Percentiles rank a stretch among this genome's conserved stretches.
Conservation (phyloP, 2,329 filamentous ascomycete genomes). For the Neofusicoccum parvum region DNA sequence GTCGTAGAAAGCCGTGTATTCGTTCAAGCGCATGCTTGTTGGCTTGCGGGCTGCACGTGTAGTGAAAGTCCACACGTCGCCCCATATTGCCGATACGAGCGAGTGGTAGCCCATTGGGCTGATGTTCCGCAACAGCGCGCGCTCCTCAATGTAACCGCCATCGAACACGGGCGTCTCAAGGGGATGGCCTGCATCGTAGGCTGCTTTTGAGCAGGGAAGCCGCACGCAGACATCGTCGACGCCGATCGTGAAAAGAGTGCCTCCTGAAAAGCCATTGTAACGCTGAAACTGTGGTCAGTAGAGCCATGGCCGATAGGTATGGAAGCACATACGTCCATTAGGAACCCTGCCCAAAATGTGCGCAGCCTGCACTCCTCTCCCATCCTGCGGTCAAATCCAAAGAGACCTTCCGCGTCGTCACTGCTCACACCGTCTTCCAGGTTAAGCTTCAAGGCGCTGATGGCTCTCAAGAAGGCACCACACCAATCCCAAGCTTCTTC, state of each 20-base stretch:
- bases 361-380: conserved; percentile 68
- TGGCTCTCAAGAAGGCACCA: conserved; percentile 62
- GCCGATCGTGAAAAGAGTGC: conserved; percentile 58
- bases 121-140: conserved; percentile 29
- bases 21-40: not conserved
- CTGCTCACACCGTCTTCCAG: conserved; percentile 56
- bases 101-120: conserved; percentile 63
- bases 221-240: conserved; percentile 68
- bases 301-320: too few species aligned
- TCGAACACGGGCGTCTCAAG: conserved; percentile 64
- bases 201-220: conserved; percentile 63
- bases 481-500: conserved; percentile 65
- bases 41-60: conserved; percentile 49
- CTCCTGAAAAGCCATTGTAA: conserved; percentile 59
- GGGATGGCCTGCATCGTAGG: conserved; percentile 63
- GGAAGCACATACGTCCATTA: conserved; percentile 61
- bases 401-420: conserved; percentile 50
- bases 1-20: conserved; percentile 56
- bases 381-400: conserved; percentile 59
- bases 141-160: conserved; percentile 48
- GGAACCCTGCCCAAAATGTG: conserved; percentile 72
- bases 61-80: conserved; percentile 62
- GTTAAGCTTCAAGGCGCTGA: conserved; percentile 64
- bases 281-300: conserved; percentile 44
- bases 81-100: conserved; percentile 67